Percentiles rank a stretch among this genome's conserved stretches.
phyloP scores from a whole-genome alignment of 305 asterid genomes.

The Withania somnifera region DNA sequence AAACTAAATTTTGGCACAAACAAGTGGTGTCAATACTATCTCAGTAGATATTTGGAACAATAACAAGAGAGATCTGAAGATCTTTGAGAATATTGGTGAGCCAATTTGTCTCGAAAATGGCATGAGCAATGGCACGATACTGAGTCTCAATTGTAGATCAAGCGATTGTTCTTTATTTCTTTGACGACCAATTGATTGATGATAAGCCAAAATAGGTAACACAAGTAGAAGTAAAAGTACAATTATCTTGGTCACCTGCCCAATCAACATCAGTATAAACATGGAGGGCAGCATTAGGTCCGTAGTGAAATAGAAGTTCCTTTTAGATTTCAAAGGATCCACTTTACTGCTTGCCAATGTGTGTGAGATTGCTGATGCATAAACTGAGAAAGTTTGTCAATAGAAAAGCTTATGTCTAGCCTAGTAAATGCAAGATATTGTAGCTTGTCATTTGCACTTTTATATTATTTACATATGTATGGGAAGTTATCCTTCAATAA shows the following conservation, averaged over 20 bases:
- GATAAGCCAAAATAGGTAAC: too few relatives aligned
- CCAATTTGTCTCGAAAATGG: neutral
- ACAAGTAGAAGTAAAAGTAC: neutral
- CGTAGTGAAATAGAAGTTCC: neutral
- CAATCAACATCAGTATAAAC: neutral
- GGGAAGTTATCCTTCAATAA: neutral
- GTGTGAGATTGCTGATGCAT: neutral
- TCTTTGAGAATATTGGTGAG: neutral
- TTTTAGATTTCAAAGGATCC: neutral
- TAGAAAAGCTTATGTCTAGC: neutral
- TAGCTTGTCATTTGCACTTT: neutral
- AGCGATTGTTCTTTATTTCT: neutral
- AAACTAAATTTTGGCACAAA: neutral
- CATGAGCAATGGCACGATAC: neutral
- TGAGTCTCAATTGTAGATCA: neutral
- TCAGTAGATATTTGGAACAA: neutral
- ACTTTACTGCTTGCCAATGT: neutral
- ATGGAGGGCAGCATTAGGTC: neutral
- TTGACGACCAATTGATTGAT: neutral
- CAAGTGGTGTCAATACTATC: neutral
- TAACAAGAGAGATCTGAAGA: neutral
- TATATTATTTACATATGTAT: neutral
- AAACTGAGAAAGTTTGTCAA: neutral
- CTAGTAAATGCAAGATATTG: neutral
- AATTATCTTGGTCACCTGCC: neutral